Evolutionary conservation across 139 green algal genomes (phyloP), one percentile per base, ranked within the genome.

Genomic region (Volvox africanus): DNA sequence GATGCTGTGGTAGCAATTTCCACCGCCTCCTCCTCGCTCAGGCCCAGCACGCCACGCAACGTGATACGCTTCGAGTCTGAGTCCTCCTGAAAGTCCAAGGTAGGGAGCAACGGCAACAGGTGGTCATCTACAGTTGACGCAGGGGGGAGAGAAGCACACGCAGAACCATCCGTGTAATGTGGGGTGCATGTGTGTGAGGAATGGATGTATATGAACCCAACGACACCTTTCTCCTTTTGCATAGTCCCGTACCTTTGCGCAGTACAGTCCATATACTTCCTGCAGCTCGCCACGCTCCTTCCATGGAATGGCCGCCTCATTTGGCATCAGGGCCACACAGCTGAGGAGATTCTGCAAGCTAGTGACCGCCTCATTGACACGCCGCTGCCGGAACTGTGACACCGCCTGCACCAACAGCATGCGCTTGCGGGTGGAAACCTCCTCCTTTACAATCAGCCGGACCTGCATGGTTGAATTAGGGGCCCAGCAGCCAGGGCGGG

Each of bases 331-430:
- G 80, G 92, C 82, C 86, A 83, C 50, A 73, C 90, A 93, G 37
- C 21, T 89, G 77, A 95, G 82, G 76, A 96, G 87, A 92, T 95
- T 96, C 33, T 92, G n/a, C n/a, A 80, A 85, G 91, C 79, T 77
- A 35, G 88, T 79, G 65, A 85, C 77, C 26, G 87, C 62, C 87
- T 91, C 87, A 78, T 87, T 80, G 2, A 79, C n/a, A 36, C 76
- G 50, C 35, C 89, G 87, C 93, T 94, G 93, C 30, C 93, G 73
- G 75, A 67, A 90, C 86, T 90, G 86, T 87, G 16, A 92, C 55
- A 93, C 90, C 11, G 92, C 95, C 95, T 97, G 96, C 86, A 99
- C 97, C 78, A 99, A 95, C 88, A 96, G 93, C 89, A 94, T 97
- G 69, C 96, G 96, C 91, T 96, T 97, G 84, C 95, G 95, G 1